A percentile compares a stretch with the other conserved stretches of the same genome.
Conservation (phyloP, 148 eudicot species). For the Rhododendron simsii region DNA sequence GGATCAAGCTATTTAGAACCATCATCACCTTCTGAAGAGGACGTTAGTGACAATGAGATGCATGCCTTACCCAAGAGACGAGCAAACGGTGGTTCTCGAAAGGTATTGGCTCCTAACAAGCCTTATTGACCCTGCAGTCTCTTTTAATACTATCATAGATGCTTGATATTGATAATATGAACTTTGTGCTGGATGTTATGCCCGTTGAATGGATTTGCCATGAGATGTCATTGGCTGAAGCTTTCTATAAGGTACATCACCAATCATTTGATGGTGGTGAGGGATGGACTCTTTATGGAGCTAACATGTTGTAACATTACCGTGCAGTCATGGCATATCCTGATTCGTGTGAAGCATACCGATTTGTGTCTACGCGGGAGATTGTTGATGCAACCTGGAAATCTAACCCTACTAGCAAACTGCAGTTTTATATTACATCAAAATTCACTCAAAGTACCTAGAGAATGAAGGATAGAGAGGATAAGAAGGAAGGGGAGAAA, state of each 20-base stretch:
- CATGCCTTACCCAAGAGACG: slow-evolving; percentile 17
- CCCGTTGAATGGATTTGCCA: not conserved
- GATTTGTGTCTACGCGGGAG: not conserved
- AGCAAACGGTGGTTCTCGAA: slow-evolving; percentile 23
- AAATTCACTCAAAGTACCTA: not conserved
- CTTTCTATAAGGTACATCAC: not conserved
- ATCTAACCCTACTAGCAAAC: not conserved
- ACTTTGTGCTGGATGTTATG: too few species aligned
- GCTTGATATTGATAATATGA: not conserved
- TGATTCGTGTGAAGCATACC: not conserved
- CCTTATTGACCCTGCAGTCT: not conserved
- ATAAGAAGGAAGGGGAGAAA: not conserved
- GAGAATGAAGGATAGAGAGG: not conserved
- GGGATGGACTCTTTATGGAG: not conserved
- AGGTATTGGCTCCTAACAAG: slow-evolving; percentile 11
- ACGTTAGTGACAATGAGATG: slow-evolving; percentile 33
- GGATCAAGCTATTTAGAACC: slow-evolving; percentile 31
- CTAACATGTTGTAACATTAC: not conserved
- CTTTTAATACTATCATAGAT: not conserved
- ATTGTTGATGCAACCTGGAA: not conserved
- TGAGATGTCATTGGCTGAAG: not conserved
- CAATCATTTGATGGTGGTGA: not conserved
- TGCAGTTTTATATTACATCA: not conserved
- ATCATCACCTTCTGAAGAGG: slow-evolving; percentile 52
- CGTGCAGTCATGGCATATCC: not conserved